Percentiles rank a stretch among this genome's conserved stretches.
Evolutionary conservation across 495 filamentous ascomycete genomes (phyloP).

Genomic region (Apiosordaria backusii): DNA sequence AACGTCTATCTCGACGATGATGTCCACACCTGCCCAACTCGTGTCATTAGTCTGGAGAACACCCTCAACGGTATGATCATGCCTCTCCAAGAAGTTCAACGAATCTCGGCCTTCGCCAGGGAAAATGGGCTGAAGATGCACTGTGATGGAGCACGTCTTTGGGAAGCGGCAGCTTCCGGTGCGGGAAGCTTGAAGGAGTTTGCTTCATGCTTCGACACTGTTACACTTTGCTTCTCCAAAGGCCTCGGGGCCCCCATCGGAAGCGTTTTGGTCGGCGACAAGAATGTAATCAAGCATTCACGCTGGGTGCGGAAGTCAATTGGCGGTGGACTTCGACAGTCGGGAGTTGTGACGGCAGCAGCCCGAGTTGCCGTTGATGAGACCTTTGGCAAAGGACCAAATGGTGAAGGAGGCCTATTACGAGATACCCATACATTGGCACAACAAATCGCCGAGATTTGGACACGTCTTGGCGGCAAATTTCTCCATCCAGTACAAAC

Average conservation of each 20-base stretch:
- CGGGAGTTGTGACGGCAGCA: constrained; percentile 57
- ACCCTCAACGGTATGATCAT: constrained; percentile 75
- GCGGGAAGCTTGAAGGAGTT: constrained; percentile 65
- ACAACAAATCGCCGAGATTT: constrained; percentile 58
- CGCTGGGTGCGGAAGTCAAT: constrained; percentile 80
- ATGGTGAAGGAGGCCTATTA: constrained; percentile 63
- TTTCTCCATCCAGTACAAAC: constrained; percentile 66
- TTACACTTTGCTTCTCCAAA: constrained; percentile 84
- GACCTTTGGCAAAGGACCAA: constrained; percentile 60
- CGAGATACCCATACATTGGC: constrained; percentile 60
- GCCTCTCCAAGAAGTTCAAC: constrained; percentile 64
- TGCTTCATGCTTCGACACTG: constrained; percentile 68
- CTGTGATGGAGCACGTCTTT: constrained; percentile 80
- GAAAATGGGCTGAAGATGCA: constrained; percentile 68
- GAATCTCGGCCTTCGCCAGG: constrained; percentile 68
- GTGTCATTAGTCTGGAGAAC: constrained; percentile 80
- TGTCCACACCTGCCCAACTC: constrained; percentile 66
- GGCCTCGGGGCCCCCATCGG: constrained; percentile 87
- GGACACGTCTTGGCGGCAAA: constrained; percentile 61
- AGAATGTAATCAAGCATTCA: constrained; percentile 64
- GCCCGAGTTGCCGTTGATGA: constrained; percentile 61
- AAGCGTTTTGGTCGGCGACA: constrained; percentile 67
- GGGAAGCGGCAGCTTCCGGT: constrained; percentile 65
- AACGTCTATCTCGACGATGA: constrained; percentile 45
- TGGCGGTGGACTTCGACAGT: constrained; percentile 77